Percentiles rank a stretch among this genome's conserved stretches.
phyloP scores from a whole-genome alignment of 257 asterid genomes.

The Nicotiana noctiflora region DNA sequence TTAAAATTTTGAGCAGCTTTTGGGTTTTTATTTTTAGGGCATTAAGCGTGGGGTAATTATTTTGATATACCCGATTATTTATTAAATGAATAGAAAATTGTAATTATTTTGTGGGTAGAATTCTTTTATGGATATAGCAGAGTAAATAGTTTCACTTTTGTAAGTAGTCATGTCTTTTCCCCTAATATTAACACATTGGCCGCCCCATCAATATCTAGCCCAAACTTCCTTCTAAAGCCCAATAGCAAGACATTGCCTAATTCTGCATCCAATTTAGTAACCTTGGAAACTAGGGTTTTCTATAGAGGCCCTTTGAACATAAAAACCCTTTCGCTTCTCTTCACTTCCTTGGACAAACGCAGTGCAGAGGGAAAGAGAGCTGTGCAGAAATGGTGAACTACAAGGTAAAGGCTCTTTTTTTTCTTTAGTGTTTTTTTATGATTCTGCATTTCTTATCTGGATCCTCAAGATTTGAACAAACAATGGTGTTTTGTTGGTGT shows the following conservation, averaged over 20 bases:
- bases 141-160: no score
- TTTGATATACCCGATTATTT: no score
- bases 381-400: conserved; percentile 35
- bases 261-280: neutral
- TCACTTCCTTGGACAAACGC: neutral
- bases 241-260: neutral
- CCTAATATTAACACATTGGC: neutral
- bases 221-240: neutral
- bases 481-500: conserved; percentile 5
- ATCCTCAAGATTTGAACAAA: neutral
- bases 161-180: no score
- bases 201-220: neutral
- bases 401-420: conserved; percentile 22
- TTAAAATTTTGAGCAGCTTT: no score
- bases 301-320: neutral
- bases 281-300: neutral
- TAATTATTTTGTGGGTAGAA: no score
- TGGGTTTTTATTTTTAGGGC: no score
- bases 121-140: no score
- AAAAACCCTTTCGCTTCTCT: conserved; percentile 4
- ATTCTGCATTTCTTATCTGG: neutral
- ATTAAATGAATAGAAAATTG: no score
- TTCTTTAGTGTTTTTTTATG: neutral
- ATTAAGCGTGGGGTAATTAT: no score
- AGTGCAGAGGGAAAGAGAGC: conserved; percentile 11